phyloP scores from a whole-genome alignment of 495 filamentous ascomycete species.

The Lophium mytilinum region DNA sequence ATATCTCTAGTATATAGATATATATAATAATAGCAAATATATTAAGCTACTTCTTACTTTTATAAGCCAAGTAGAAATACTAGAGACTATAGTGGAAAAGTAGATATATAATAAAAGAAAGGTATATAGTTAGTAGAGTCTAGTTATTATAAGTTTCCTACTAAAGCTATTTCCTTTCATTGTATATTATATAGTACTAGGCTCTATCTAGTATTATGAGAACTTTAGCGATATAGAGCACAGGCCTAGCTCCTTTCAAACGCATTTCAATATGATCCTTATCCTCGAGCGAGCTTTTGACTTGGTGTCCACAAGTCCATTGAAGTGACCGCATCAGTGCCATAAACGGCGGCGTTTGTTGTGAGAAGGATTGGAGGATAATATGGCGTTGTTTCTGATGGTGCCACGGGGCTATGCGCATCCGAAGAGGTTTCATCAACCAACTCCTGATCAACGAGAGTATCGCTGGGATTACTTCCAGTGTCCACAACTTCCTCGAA shows the following conservation, averaged over 20 bases:
- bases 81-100: background rate
- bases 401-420: no score
- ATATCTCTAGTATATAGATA: background rate
- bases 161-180: background rate
- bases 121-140: background rate
- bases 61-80: background rate
- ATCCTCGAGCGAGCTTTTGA: no score
- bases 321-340: no score
- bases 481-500: slow-evolving; percentile 4
- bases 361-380: no score
- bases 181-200: background rate
- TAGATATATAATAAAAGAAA: background rate
- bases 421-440: no score
- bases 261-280: no score
- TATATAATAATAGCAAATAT: background rate
- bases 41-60: background rate
- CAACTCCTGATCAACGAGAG: no score
- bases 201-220: background rate
- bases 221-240: no score
- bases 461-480: background rate
- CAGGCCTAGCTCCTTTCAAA: no score
- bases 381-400: no score
- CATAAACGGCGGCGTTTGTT: no score
- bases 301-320: no score
- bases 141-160: background rate